These are phyloP conservation scores for Emydomyces testavorans DNA, from an alignment of 2,329 filamentous ascomycete genomes.

Conservation along the genomic window DNA sequence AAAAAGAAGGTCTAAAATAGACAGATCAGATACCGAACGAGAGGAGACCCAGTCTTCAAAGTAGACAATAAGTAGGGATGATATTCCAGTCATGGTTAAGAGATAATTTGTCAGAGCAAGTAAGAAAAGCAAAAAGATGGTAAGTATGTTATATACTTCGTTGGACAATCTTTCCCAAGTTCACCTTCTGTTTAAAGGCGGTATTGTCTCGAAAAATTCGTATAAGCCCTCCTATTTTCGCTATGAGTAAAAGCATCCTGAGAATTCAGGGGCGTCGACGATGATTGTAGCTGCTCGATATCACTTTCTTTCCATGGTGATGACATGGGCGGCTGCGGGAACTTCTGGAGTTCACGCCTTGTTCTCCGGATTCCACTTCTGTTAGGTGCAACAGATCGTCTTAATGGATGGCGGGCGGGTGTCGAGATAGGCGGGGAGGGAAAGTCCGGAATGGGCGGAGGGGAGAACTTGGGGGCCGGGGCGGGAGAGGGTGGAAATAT, in stretches of 20 bases:
- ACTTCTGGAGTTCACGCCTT: neutral
- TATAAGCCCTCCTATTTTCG: neutral
- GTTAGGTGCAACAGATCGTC: neutral
- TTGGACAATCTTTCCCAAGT: neutral
- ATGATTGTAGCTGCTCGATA: neutral
- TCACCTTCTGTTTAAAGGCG: neutral
- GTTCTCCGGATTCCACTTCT: neutral
- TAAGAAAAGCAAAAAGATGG: neutral
- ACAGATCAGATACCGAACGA: no score
- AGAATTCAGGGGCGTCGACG: neutral
- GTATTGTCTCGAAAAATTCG: conserved; percentile 3
- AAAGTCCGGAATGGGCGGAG: neutral
- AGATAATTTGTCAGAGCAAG: no score
- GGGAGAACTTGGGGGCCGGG: neutral
- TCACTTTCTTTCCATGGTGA: neutral
- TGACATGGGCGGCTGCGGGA: conserved; percentile 3
- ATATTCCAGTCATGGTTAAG: no score
- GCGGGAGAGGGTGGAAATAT: neutral
- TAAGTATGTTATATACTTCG: neutral
- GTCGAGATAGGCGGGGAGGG: neutral
- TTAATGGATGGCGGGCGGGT: neutral
- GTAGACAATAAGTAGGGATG: no score
- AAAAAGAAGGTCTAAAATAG: no score
- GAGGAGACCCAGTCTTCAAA: no score
- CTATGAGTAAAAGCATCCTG: neutral